These are phyloP conservation scores for Aethionema arabicum DNA, from an alignment of 345 rosid species.

Conservation along the genomic window DNA sequence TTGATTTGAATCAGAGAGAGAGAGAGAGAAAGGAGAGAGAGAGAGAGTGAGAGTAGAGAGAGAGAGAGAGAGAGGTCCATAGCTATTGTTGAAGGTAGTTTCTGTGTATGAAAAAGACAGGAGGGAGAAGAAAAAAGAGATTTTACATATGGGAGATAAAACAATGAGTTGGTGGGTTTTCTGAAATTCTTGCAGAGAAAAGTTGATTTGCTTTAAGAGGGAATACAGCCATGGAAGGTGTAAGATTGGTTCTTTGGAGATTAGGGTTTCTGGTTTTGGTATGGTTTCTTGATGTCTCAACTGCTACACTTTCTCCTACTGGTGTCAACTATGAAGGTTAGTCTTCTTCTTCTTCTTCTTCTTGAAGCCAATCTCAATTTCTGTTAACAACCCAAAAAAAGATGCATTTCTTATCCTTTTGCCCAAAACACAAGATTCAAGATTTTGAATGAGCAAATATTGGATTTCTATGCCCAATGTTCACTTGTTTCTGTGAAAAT, in stretches of 20 bases:
- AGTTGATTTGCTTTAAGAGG: conserved; percentile 37
- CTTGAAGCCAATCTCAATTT: conserved; percentile 10
- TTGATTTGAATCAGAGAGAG: not conserved
- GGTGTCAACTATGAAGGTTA: conserved; percentile 98
- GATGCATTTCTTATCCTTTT: not conserved
- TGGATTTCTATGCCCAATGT: not conserved
- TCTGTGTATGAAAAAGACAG: conserved; percentile 34
- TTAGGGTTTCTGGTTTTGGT: conserved; percentile 58
- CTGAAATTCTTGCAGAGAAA: conserved; percentile 33
- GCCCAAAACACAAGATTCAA: conserved; percentile 10
- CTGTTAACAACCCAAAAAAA: not conserved
- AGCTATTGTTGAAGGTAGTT: conserved; percentile 30
- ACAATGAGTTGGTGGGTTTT: conserved; percentile 37
- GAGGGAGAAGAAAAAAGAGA: conserved; percentile 30
- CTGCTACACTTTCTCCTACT: conserved; percentile 91
- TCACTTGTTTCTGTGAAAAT: conserved; percentile 6
- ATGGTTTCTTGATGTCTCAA: conserved; percentile 52
- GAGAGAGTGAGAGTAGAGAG: not conserved
- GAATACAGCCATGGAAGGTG: conserved; percentile 41
- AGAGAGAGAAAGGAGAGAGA: conserved; percentile 14
- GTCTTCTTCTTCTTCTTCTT: conserved; percentile 36
- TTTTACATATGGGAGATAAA: conserved; percentile 33
- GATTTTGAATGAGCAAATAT: conserved; percentile 11
- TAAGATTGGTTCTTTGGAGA: conserved; percentile 47
- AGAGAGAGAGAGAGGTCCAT: conserved; percentile 5